Evolutionary conservation across 1,284 basidiomycete species (phyloP), one percentile per base, ranked within the genome.

Genomic region (Trametes hirsuta): DNA sequence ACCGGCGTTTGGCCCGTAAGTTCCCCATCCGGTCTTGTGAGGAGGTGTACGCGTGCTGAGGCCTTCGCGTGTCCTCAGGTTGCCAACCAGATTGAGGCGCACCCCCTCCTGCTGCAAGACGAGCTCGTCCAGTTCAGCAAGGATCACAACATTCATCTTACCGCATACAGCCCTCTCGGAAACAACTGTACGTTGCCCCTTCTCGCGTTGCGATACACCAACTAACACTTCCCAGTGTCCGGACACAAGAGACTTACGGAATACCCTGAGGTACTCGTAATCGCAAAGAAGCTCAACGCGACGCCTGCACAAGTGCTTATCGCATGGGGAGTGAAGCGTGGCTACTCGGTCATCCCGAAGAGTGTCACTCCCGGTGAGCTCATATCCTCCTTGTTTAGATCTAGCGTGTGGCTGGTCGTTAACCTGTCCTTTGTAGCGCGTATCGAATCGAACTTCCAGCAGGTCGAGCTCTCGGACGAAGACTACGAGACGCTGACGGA

Each of bases 91-190:
- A 80, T 95, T 65, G 93, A 95, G 75, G 85, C 85, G 36, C 94
- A 96, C 79, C 93, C 94, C 6, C 81, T 87, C 48, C 81, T 89
- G 50, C 88, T 82, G 4, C 89, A 93, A 66, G 83, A 88, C 55
- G 86, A 90, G 14, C 83, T 92, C 50, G 78, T 89, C 48, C 79
- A 78, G 21, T 91, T 83, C 77, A 87, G 85, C 79, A 85, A 88
- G 68, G 75, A 84, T 61, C 86, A 93, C 72, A 81, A 82, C 64
- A 95, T 96, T 69, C 83, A 90, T 64, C 76, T 95, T 65, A 93
- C 92, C 11, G 92, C 93, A 0, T 95, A 94, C 79, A 90, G 87
- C 60, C 93, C 93, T 10, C 82, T 96, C 1, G 94, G 94, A 15
- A 91, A 93, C 76, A 90, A 88, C 74, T 70, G 86, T 86, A 72